Percentiles rank a stretch among this genome's conserved stretches.
phyloP scores from a whole-genome alignment of 2,329 filamentous ascomycete species.

The Trichoderma sp. region DNA sequence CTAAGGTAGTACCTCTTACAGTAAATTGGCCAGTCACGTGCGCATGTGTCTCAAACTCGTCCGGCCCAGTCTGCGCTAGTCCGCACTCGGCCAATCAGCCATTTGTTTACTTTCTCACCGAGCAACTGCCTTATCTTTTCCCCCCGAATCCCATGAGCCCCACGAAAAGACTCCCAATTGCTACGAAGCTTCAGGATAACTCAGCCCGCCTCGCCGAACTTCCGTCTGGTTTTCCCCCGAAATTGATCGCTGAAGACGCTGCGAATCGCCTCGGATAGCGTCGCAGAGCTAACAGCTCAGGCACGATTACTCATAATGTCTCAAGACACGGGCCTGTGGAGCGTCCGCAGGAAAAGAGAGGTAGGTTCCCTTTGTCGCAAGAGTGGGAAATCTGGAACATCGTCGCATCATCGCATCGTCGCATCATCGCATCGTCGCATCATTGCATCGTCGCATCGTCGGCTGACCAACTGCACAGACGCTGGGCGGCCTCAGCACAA shows the following conservation, averaged over 20 bases:
- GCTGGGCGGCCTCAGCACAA: constrained; percentile 77
- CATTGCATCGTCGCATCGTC: constrained; percentile 21
- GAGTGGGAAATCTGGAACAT: neutral
- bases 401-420: constrained; percentile 22
- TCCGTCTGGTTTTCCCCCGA: neutral
- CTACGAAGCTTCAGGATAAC: neutral
- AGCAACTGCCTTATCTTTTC: constrained; percentile 33
- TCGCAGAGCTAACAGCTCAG: neutral
- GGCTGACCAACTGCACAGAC: constrained; percentile 56
- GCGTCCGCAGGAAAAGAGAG: constrained; percentile 86
- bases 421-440: too few relatives aligned
- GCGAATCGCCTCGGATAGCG: neutral
- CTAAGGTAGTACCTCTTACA: too few relatives aligned
- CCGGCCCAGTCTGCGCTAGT: neutral
- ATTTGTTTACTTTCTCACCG: constrained; percentile 44
- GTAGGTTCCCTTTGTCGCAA: constrained; percentile 48
- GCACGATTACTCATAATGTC: constrained; percentile 59
- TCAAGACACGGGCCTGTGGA: constrained; percentile 84
- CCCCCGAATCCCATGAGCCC: constrained; percentile 4
- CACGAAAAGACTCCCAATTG: neutral
- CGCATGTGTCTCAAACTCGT: neutral
- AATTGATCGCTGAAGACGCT: neutral
- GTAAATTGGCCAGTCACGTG: neutral
- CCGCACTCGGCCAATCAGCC: constrained; percentile 30
- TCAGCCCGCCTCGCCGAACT: constrained; percentile 16